A percentile compares a stretch with the other conserved stretches of the same genome.
These are phyloP conservation scores for Aegilops bicornis DNA, from an alignment of 176 grass and related monocot species.

Conservation along the genomic window DNA sequence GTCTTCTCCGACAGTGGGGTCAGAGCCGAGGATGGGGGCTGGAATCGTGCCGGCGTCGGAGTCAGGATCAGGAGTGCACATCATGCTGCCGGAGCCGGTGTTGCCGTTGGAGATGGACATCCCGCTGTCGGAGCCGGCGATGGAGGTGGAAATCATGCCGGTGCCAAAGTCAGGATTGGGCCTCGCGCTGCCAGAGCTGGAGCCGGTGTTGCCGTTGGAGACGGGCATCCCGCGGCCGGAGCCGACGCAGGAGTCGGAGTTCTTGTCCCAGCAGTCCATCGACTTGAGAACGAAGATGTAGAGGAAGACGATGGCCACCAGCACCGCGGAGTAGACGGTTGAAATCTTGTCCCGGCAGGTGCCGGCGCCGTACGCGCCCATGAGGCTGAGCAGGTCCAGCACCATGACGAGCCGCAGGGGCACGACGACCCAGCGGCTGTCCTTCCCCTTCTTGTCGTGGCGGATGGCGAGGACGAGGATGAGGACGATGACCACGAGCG, in stretches of 20 bases:
- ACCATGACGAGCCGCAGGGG: background rate
- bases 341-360: background rate
- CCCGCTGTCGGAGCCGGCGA: too few species aligned
- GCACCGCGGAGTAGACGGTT: background rate
- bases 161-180: too few species aligned
- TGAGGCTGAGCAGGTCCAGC: constrained; percentile 19
- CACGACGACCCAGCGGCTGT: background rate
- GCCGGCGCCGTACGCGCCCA: constrained; percentile 9
- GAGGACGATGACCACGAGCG: constrained; percentile 29
- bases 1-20: too few species aligned
- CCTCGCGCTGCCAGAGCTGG: too few species aligned
- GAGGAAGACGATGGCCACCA: background rate
- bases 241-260: background rate
- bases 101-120: too few species aligned
- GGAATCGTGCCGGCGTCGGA: too few species aligned
- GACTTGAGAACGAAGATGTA: background rate
- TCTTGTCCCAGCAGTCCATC: background rate
- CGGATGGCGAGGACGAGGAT: constrained; percentile 19
- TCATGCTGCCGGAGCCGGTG: too few species aligned
- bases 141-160: too few species aligned
- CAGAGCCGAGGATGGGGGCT: too few species aligned
- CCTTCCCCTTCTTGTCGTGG: background rate
- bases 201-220: too few species aligned
- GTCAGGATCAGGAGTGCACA: too few species aligned
- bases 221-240: too few species aligned